Evolutionary conservation across 306 rosid genomes (phyloP).

Genomic region (Calophaca sinica): DNA sequence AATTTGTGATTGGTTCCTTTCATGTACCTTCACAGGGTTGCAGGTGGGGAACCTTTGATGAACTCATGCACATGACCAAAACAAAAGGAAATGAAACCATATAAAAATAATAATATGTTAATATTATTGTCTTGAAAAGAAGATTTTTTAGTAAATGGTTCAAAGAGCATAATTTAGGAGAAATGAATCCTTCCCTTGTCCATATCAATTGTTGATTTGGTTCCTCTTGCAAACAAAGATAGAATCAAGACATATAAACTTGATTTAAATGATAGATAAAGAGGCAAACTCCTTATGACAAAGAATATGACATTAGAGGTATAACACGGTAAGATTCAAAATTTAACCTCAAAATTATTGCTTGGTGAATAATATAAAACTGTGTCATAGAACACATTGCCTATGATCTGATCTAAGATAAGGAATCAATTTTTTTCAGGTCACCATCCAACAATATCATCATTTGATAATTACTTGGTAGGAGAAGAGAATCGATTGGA

Average conservation of each 20-base stretch:
- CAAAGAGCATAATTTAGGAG: background rate
- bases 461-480: too few relatives aligned
- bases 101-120: too few relatives aligned
- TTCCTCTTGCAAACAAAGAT: slow-evolving; percentile 9
- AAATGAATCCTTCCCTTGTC: too few relatives aligned
- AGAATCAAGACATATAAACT: background rate
- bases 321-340: background rate
- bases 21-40: too few relatives aligned
- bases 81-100: too few relatives aligned
- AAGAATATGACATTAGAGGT: background rate
- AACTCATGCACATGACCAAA: too few relatives aligned
- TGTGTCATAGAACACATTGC: too few relatives aligned
- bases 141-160: background rate
- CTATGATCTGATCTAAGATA: too few relatives aligned
- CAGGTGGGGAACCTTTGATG: too few relatives aligned
- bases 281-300: background rate
- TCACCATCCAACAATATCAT: too few relatives aligned
- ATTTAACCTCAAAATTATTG: background rate
- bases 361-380: background rate
- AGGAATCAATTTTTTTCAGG: too few relatives aligned
- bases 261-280: background rate
- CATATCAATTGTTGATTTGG: background rate
- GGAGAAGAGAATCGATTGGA: too few relatives aligned
- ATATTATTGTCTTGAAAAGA: background rate
- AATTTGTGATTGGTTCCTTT: background rate